Evolutionary conservation across 2,329 filamentous ascomycete genomes (phyloP).

Genomic region (Trichoderma sp.): DNA sequence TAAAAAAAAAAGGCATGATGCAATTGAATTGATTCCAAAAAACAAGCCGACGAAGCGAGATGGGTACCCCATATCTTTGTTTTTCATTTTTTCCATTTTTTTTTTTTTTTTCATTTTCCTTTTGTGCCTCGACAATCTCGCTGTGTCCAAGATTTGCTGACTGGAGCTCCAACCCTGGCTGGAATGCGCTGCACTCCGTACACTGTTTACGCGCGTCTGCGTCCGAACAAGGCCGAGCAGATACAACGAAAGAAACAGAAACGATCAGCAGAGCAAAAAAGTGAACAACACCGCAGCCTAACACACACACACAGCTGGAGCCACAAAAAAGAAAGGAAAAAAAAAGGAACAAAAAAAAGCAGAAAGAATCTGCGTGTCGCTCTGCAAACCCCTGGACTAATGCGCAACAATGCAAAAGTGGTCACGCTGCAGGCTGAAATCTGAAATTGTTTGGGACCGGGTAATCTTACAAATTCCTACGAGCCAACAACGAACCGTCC

Average conservation of each 20-base stretch:
- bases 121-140: conserved; percentile 3
- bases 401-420: background rate
- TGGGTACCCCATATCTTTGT: conserved; percentile 3
- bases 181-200: background rate
- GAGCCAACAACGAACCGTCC: background rate
- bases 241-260: background rate
- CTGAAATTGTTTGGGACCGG: too few species aligned
- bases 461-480: background rate
- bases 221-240: background rate
- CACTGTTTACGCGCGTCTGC: background rate
- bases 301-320: background rate
- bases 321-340: background rate
- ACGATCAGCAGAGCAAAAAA: background rate
- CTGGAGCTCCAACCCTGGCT: background rate
- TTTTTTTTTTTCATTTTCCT: background rate
- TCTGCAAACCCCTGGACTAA: background rate
- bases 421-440: background rate
- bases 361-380: background rate
- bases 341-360: background rate
- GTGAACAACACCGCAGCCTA: background rate
- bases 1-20: background rate
- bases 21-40: background rate
- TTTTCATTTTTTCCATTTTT: too few species aligned
- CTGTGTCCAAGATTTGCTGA: background rate
- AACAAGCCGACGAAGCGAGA: background rate